Base-by-base conservation (phyloP, 352 stramenopile genomes). In the Phytophthora pisi region DNA sequence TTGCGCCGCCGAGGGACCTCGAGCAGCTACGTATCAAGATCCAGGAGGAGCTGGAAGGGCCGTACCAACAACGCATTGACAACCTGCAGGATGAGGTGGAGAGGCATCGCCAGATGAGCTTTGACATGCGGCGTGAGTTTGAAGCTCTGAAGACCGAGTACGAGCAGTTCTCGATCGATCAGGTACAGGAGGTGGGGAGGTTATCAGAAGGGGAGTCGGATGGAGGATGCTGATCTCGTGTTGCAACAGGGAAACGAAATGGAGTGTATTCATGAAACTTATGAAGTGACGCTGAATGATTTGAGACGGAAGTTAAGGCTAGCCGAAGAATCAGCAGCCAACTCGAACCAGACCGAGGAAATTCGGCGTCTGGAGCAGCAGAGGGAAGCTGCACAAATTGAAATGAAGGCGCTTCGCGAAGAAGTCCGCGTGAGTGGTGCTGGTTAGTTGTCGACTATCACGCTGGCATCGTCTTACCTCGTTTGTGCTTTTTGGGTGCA, bases 81-180 rank as follows among this genome's bases (percentile, higher is more conserved):
- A 72, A 34, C 16, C 66, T 92, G 46, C 83, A 93, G 55, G 68
- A 84, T 23, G 87, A 95, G 26, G 67, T 95, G 26, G 89, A 95
- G 45, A 89, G 83, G 34, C 77, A 91, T 20, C 81, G 86, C 10
- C 78, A 92, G 38, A 65, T 86, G 26, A 79, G 78, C 20, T 93
- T 92, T 53, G 70, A 82, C 3, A 64, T 90, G 50, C 89, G 84
- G 15, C 78, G 86, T 20, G 89, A 94, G 51, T 89, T 82, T 62
- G 89, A 96, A 59, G 67, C 91, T 6, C 54, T 96, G 20, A 94
- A 95, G 70, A 88, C 87, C 30, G 88, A 95, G 75, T 93, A 92
- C 76, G 88, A 95, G 52, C 85, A 95, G 72, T 93, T 82, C 61
- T 78, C 84, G 0, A 77, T 91, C 26, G 82, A 94, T 49, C 86